Evolutionary conservation across 2,329 filamentous ascomycete species (phyloP).

Genomic region (Penicillium sp.): DNA sequence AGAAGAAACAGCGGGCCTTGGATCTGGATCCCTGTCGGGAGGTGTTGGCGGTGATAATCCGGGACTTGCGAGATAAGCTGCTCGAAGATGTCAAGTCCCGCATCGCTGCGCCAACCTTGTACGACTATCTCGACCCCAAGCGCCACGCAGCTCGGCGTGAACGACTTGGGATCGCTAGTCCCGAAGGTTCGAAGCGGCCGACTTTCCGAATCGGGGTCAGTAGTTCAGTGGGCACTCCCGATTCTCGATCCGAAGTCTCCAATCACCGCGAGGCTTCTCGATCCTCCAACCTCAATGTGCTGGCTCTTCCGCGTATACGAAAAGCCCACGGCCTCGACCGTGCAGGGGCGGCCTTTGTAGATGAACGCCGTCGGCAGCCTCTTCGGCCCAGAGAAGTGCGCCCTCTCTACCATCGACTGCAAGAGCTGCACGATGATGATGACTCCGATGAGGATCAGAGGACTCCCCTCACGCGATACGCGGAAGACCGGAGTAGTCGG

Average conservation of each 20-base stretch:
- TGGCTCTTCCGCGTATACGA: conserved; percentile 67
- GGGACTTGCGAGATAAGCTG: conserved; percentile 78
- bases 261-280: conserved; percentile 36
- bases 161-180: conserved; percentile 69
- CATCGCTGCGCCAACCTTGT: conserved; percentile 73
- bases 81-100: conserved; percentile 84
- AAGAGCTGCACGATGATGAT: conserved; percentile 67
- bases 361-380: conserved; percentile 58
- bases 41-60: conserved; percentile 69
- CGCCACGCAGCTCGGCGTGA: conserved; percentile 74
- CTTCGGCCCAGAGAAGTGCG: conserved; percentile 60
- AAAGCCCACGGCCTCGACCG: conserved; percentile 57
- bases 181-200: conserved; percentile 54
- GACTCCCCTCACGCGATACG: conserved; percentile 64
- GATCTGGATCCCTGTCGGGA: conserved; percentile 87
- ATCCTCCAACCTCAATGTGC: conserved; percentile 49
- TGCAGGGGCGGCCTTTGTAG: conserved; percentile 58
- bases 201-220: conserved; percentile 53
- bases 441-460: conserved; percentile 80
- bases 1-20: conserved; percentile 79
- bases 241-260: conserved; percentile 39
- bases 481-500: conserved; percentile 78
- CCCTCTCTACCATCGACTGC: conserved; percentile 73
- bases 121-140: conserved; percentile 73
- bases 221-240: conserved; percentile 59